Evolutionary conservation across 495 filamentous ascomycete species (phyloP).

Genomic region (Xylaria bambusicola): DNA sequence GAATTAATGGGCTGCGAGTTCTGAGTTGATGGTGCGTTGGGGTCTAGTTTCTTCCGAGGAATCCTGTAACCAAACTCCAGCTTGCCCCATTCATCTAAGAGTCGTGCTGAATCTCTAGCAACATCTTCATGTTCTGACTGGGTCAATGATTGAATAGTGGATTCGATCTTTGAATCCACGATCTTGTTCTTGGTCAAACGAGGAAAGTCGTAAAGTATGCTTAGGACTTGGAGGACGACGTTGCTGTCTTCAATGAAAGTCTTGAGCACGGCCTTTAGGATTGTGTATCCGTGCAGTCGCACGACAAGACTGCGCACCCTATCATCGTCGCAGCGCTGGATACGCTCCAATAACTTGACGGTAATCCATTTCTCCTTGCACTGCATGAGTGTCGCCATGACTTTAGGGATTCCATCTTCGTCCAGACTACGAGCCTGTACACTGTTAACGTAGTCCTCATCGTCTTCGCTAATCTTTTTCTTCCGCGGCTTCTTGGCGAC

Average conservation of each 20-base stretch:
- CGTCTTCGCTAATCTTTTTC: conserved; percentile 92
- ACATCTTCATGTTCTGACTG: conserved; percentile 73
- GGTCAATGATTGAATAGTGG: conserved; percentile 70
- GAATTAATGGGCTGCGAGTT: conserved; percentile 48
- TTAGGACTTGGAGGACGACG: conserved; percentile 82
- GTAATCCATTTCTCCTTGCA: conserved; percentile 99
- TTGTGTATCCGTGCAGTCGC: conserved; percentile 95
- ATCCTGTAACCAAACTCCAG: conserved; percentile 94
- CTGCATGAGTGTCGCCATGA: conserved; percentile 98
- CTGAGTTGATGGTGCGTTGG: conserved; percentile 33
- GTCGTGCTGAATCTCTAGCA: conserved; percentile 62
- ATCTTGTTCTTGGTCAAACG: conserved; percentile 97
- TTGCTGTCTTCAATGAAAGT: conserved; percentile 87
- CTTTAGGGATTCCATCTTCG: conserved; percentile 88
- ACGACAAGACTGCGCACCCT: conserved; percentile 85
- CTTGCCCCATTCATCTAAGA: conserved; percentile 85
- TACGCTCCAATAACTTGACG: conserved; percentile 87
- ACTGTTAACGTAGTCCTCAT: conserved; percentile 95
- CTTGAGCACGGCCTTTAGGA: conserved; percentile 80
- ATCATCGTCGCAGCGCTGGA: conserved; percentile 89
- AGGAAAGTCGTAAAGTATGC: conserved; percentile 86
- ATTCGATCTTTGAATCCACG: conserved; percentile 92
- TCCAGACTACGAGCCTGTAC: conserved; percentile 81
- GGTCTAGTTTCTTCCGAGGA: conserved; percentile 68
- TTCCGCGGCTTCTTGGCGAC: conserved; percentile 86